These are phyloP conservation scores for Fusarium armeniacum DNA, from an alignment of 2,329 filamentous ascomycete species.

Conservation along the genomic window DNA sequence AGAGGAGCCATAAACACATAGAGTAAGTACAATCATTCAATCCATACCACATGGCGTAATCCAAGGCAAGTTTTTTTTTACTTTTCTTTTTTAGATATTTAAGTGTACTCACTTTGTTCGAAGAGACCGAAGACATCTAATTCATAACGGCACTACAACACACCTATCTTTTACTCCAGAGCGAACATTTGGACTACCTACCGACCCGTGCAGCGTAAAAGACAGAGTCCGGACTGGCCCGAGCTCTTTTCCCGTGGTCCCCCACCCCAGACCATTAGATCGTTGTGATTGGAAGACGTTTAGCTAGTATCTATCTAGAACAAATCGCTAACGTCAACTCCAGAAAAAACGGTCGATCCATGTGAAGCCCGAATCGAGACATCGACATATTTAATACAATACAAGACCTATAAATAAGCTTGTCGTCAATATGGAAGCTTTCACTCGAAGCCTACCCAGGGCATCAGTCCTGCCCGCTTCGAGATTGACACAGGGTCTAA, in stretches of 20 bases:
- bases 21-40: not conserved
- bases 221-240: constrained; percentile 28
- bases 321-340: constrained; percentile 39
- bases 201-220: constrained; percentile 16
- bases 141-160: not conserved
- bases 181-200: not conserved
- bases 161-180: not conserved
- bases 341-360: constrained; percentile 29
- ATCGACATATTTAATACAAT: not conserved
- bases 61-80: not conserved
- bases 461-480: constrained; percentile 32
- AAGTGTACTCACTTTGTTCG: not conserved
- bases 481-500: constrained; percentile 31
- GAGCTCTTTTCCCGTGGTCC: constrained; percentile 29
- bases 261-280: constrained; percentile 19
- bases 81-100: constrained; percentile 6
- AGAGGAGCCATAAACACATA: not conserved
- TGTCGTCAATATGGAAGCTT: constrained; percentile 33
- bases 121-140: not conserved
- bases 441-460: constrained; percentile 34
- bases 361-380: constrained; percentile 13
- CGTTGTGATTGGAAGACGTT: constrained; percentile 26
- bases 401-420: not conserved
- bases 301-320: not conserved
- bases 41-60: not conserved